Base-by-base conservation (phyloP, 2,329 filamentous ascomycete genomes). In the Cercospora brassicicola region DNA sequence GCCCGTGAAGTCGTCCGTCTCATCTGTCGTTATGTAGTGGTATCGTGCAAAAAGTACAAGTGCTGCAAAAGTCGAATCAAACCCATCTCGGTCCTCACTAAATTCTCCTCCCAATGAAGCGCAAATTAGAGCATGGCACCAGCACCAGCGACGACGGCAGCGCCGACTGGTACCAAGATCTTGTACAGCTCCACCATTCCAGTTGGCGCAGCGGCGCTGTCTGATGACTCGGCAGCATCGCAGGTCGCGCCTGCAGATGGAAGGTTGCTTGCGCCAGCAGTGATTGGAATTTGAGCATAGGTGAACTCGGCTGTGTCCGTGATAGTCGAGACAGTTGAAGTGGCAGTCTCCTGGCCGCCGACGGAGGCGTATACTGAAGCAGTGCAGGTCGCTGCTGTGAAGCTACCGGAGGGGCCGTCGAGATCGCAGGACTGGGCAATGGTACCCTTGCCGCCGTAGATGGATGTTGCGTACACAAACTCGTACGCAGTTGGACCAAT, bases 101-200 rank as follows among this genome's bases (percentile, higher is more conserved):
- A 39, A 26, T 45, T 18, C 13, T 39, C 10, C 7, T 60, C n/a
- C 11, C 57, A n/a, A 20, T 33, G 11, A 26, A 39, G 23, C 13
- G 48, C 13, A 3, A 28, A 3, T 31, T 39, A 66, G 45, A 67
- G 10, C 62, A 65, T 62, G 33, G 62, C 66, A 23, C 66, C 66
- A 7, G 48, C 66, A 42, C 66, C 66, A 36, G 66, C 66, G 13
- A 56, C 66, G 11, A 67, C 31, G 18, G 62, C 66, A 36, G 66
- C 66, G 18, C 66, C 66, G 1, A 65, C 62, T 6, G 66, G 66
- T 26, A 67, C 62, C 20, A 67, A 31, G 23, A 67, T 60, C 57
- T 62, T 67, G 57, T 65, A 65, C 30, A 67, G 11, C 56, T 65
- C 62, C 11, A 53, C 56, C 31, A 61, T 55, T 3, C 55, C 57